Evolutionary conservation across 371 early-diverging fungal species (phyloP), one percentile per base, ranked within the genome.

Genomic region (Mortierella sp.): DNA sequence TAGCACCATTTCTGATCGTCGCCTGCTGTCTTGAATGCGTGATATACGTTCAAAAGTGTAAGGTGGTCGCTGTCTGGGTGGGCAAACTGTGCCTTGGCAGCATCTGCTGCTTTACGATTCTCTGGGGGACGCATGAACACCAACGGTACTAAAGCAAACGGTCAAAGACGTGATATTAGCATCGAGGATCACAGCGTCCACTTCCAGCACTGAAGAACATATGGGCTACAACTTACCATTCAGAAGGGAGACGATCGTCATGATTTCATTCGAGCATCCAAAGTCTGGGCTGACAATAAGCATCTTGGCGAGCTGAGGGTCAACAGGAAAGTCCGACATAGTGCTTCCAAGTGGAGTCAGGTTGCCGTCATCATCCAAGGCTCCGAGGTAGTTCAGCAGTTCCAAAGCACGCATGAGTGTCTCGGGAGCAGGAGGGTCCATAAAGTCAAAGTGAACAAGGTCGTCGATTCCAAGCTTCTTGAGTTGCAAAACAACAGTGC

Each of bases 321-420:
- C 96, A 27, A 99, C 79, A 5, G 99, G 99, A 66, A 98, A 98
- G 64, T 92, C 92, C 0, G 98, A 89, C 95, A 95, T 93, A 62
- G 82, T 84, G 52, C 86, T 80, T 25, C 99, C 99, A 22, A 95
- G 79, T 5, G 85, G 81, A 5, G 98, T 95, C 39, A 99, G 80
- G 14, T 85, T 74, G 19, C 97, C 97, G 12, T 87, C 85, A 57
- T 94, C 93, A 69, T 93, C 89, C 45, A 99, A 82, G 0, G 98
- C 98, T 1, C 94, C 95, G 5, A 99, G 81, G 8, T 94, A 91
- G 74, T 93, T 94, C 9, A 99, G 87, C 49, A 94, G 87, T 69
- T 96, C 94, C 29, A 97, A 79, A 5, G 98, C 96, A 43, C 95
- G 89, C 61, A 93, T 85, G 43, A 98, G 80, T 47, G 80, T 81